phyloP scores from a whole-genome alignment of 1,139 yeast genomes.

The Tardiomyces blankii region DNA sequence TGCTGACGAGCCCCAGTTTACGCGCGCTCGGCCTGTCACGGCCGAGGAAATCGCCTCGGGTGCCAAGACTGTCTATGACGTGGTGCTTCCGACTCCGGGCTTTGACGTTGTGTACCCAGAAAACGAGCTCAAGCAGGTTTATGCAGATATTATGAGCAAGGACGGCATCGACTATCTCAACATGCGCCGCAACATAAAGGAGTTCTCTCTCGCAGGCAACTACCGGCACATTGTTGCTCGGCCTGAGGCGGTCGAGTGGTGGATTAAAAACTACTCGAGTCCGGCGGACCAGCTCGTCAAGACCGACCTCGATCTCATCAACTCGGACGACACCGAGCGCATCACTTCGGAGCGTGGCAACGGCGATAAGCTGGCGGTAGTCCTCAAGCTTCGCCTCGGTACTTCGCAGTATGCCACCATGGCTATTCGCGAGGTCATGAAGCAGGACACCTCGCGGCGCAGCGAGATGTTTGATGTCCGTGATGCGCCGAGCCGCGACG shows the following conservation, averaged over 20 bases:
- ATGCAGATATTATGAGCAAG: constrained; percentile 60
- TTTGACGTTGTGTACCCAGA: constrained; percentile 76
- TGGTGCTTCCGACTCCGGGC: constrained; percentile 93
- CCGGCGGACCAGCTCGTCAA: constrained; percentile 61
- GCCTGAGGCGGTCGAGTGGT: constrained; percentile 56
- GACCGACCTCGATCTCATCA: constrained; percentile 69
- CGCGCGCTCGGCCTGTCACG: constrained; percentile 60
- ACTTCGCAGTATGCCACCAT: constrained; percentile 94
- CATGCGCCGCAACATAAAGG: constrained; percentile 78
- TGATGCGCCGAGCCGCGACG: background rate
- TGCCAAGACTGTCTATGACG: constrained; percentile 61
- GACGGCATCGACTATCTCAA: constrained; percentile 77
- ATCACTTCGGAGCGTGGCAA: constrained; percentile 9
- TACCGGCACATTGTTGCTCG: constrained; percentile 68
- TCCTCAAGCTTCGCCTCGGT: constrained; percentile 67
- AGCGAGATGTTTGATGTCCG: constrained; percentile 25
- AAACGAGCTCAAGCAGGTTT: constrained; percentile 52
- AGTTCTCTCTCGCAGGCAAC: constrained; percentile 85
- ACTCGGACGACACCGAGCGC: constrained; percentile 22
- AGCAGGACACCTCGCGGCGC: constrained; percentile 63
- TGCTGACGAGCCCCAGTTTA: constrained; percentile 49
- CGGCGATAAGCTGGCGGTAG: constrained; percentile 55
- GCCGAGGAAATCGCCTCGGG: constrained; percentile 56
- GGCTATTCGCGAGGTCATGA: constrained; percentile 91
- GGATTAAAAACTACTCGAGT: constrained; percentile 48